Percentiles rank a stretch among this genome's conserved stretches.
Evolutionary conservation across 345 rosid species (phyloP).

Genomic region (Populus nigra): DNA sequence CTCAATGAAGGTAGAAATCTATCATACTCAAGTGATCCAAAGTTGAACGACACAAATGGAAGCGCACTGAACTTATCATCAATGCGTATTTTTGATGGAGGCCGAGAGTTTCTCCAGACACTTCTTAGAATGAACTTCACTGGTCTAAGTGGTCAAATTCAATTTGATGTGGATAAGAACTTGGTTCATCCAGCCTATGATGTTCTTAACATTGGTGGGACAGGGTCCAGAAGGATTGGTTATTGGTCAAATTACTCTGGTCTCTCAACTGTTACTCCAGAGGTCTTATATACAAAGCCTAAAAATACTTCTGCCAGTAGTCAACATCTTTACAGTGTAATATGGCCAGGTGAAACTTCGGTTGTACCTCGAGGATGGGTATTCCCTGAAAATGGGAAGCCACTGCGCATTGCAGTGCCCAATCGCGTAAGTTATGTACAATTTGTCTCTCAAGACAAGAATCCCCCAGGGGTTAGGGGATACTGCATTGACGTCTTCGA

Average conservation of each 20-base stretch:
- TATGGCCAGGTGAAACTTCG: conserved; percentile 80
- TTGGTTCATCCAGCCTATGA: conserved; percentile 69
- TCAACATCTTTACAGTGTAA: conserved; percentile 54
- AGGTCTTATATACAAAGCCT: conserved; percentile 52
- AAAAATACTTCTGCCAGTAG: conserved; percentile 42
- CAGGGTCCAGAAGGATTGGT: conserved; percentile 65
- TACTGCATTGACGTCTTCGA: conserved; percentile 89
- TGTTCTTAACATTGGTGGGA: conserved; percentile 65
- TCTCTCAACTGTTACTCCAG: conserved; percentile 64
- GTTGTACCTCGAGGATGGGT: conserved; percentile 79
- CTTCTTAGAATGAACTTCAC: conserved; percentile 62
- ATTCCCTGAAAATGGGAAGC: conserved; percentile 78
- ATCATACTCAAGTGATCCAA: conserved; percentile 67
- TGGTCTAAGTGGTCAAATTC: conserved; percentile 63
- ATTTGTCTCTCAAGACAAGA: conserved; percentile 51
- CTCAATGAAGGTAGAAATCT: conserved; percentile 55
- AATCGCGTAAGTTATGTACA: conserved; percentile 61
- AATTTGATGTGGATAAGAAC: conserved; percentile 55
- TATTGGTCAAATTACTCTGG: conserved; percentile 84
- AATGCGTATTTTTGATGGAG: conserved; percentile 67
- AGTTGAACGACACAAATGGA: conserved; percentile 39
- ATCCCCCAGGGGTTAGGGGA: conserved; percentile 75
- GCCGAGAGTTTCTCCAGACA: conserved; percentile 57
- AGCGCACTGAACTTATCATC: conserved; percentile 53
- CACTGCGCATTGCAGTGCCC: conserved; percentile 75